Percentiles rank a stretch among this genome's conserved stretches.
phyloP scores from a whole-genome alignment of 257 asterid genomes.

The Parsonsia alboflavescens region DNA sequence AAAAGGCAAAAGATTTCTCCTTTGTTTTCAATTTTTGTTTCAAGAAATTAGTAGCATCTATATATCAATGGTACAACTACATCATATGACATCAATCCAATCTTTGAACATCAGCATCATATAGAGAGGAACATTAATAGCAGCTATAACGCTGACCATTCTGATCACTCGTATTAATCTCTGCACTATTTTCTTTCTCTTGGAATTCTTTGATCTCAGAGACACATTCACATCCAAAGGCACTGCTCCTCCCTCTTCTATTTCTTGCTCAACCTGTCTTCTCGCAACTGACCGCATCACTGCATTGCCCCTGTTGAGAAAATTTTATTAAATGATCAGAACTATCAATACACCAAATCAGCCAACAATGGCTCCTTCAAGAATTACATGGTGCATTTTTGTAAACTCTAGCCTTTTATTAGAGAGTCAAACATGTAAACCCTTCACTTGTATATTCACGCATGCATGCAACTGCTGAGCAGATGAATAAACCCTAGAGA shows the following conservation, averaged over 20 bases:
- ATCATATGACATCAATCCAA: constrained; percentile 73
- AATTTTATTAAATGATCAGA: not conserved
- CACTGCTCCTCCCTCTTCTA: constrained; percentile 15
- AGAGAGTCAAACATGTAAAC: not conserved
- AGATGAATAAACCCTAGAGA: not conserved
- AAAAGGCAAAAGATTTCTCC: no score
- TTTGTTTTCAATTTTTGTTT: not conserved
- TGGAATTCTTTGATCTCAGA: constrained; percentile 44
- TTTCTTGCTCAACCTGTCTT: constrained; percentile 44
- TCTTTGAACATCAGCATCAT: constrained; percentile 82
- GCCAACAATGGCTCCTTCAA: not conserved
- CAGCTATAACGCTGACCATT: constrained; percentile 54
- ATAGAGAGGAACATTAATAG: constrained; percentile 68
- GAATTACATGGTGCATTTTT: not conserved
- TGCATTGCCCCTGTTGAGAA: constrained; percentile 62
- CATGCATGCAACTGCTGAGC: not conserved
- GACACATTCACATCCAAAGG: constrained; percentile 35
- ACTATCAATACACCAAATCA: not conserved
- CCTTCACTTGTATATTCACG: not conserved
- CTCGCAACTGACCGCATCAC: constrained; percentile 63
- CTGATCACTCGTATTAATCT: constrained; percentile 50
- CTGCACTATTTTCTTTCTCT: constrained; percentile 45
- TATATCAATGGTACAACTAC: not conserved
- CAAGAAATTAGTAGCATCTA: not conserved
- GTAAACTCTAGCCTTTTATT: not conserved